Evolutionary conservation across 305 asterid species (phyloP), one percentile per base, ranked within the genome.

Genomic region (Fraxinus sp.): DNA sequence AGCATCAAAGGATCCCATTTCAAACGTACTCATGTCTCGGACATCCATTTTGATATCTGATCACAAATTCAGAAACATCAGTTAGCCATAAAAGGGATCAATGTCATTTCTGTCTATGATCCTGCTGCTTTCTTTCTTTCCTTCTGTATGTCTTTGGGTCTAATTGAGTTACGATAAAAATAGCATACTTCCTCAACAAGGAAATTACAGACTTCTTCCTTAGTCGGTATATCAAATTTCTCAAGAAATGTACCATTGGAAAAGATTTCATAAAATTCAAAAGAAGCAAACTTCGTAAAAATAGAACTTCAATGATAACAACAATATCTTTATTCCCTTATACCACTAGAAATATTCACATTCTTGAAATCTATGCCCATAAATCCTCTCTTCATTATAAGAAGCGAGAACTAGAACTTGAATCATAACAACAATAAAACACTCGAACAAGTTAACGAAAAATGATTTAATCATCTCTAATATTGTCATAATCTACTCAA

Each of bases 21-120:
- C 87, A 76, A 93, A 90, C 81, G 90, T 86, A 77, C 88, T 91
- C 97, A 93, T 93, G 81, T 92, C 89, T 37, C 91, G 89, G 71
- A 88, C 93, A 89, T 93, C 96, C 95, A 92, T 89, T 74, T 73
- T 76, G 84, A 91, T 85, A 87, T 90, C 95, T 93, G 92, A 82
- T 85, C 59, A 86, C 37, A 77, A 32, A 77, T 89, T 87, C 83
- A 84, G 87, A 90, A 84, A 59, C 33, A 30, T 11, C 4, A 68
- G 37, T 28, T 68, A 28, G 20, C 74, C 74, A 30, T 11, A 28
- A 13, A 26, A 13, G 18, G 74, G 20, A 28, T 68, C 9, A 13
- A 28, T 68, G 3, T 77, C 55, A 18, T 22, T 59, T 59, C 13
- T 0, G 5, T 59, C 26, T 57, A 57, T 57, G 66, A 57, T 57